These are phyloP conservation scores for Clarireedia monteithiana DNA, from an alignment of 2,329 filamentous ascomycete genomes.

Conservation along the genomic window DNA sequence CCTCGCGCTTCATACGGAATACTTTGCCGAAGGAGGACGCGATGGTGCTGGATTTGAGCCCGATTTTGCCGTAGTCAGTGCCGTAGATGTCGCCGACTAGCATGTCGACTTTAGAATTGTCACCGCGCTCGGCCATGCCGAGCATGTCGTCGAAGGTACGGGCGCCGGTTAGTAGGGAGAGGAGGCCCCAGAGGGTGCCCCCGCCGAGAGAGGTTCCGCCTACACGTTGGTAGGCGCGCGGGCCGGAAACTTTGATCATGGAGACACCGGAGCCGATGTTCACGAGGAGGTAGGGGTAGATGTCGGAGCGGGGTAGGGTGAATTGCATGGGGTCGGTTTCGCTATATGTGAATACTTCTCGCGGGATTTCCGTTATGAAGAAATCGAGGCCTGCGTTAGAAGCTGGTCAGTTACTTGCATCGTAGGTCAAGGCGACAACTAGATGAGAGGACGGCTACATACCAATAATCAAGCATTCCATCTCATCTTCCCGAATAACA, in stretches of 20 bases:
- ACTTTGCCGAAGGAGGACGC: conserved; percentile 96
- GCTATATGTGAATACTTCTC: conserved; percentile 95
- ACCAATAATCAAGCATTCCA: conserved; percentile 97
- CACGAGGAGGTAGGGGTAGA: conserved; percentile 94
- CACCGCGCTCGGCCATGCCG: conserved; percentile 78
- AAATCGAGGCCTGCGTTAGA: conserved; percentile 71
- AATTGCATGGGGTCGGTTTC: conserved; percentile 89
- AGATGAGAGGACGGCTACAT: conserved; percentile 21
- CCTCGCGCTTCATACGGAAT: conserved; percentile 82
- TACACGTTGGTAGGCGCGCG: conserved; percentile 78
- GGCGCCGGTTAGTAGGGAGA: conserved; percentile 87
- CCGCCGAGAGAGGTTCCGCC: conserved; percentile 92
- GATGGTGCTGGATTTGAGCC: conserved; percentile 90
- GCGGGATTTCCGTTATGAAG: conserved; percentile 96
- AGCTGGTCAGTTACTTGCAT: background rate
- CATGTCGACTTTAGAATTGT: conserved; percentile 92
- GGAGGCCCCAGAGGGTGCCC: conserved; percentile 93
- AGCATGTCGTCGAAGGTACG: conserved; percentile 98
- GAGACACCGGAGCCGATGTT: conserved; percentile 97
- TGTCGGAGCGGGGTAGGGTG: conserved; percentile 64
- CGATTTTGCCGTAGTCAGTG: conserved; percentile 91
- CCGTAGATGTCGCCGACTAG: conserved; percentile 97
- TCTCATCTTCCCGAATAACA: conserved; percentile 89
- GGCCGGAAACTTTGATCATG: conserved; percentile 94
- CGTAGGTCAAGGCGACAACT: background rate